These are phyloP conservation scores for Talaromyces sp. DNA, from an alignment of 2,329 filamentous ascomycete species.

Conservation along the genomic window DNA sequence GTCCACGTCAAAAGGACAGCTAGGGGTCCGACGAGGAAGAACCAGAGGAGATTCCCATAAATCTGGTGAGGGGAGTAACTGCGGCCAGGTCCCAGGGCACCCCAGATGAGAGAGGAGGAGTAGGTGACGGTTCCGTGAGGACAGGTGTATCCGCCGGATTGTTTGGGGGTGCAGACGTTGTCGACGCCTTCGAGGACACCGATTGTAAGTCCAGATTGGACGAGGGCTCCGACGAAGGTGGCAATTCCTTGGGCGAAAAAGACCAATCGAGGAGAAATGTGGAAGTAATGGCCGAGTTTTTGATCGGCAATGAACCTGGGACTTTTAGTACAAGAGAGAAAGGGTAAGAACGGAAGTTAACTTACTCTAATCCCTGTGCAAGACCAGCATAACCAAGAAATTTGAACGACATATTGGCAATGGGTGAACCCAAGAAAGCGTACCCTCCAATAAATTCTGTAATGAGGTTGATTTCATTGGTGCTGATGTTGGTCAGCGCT, in stretches of 20 bases:
- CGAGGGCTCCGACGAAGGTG: slow-evolving; percentile 45
- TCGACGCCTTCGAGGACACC: slow-evolving; percentile 46
- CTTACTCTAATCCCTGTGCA: slow-evolving; percentile 53
- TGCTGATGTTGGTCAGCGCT: slow-evolving; percentile 46
- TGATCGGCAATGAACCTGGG: slow-evolving; percentile 60
- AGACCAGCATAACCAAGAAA: slow-evolving; percentile 66
- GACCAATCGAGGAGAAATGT: slow-evolving; percentile 45
- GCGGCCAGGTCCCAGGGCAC: slow-evolving; percentile 62
- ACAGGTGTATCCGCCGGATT: slow-evolving; percentile 56
- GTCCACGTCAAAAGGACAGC: slow-evolving; percentile 57
- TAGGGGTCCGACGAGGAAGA: slow-evolving; percentile 63
- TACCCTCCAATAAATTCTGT: slow-evolving; percentile 48
- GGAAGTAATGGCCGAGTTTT: slow-evolving; percentile 53
- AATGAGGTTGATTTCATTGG: slow-evolving; percentile 45
- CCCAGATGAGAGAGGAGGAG: slow-evolving; percentile 67
- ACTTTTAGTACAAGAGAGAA: slow-evolving; percentile 23
- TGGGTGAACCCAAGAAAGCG: slow-evolving; percentile 42
- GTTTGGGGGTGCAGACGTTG: slow-evolving; percentile 50
- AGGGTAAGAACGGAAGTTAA: background rate
- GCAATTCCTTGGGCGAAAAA: slow-evolving; percentile 50
- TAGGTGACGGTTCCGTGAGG: slow-evolving; percentile 57
- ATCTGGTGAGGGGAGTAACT: slow-evolving; percentile 60
- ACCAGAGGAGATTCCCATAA: slow-evolving; percentile 62
- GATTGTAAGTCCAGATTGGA: slow-evolving; percentile 48
- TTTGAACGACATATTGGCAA: slow-evolving; percentile 61